Base-by-base conservation (phyloP, 2,329 filamentous ascomycete species). In the Arthrobotrys conoides region DNA sequence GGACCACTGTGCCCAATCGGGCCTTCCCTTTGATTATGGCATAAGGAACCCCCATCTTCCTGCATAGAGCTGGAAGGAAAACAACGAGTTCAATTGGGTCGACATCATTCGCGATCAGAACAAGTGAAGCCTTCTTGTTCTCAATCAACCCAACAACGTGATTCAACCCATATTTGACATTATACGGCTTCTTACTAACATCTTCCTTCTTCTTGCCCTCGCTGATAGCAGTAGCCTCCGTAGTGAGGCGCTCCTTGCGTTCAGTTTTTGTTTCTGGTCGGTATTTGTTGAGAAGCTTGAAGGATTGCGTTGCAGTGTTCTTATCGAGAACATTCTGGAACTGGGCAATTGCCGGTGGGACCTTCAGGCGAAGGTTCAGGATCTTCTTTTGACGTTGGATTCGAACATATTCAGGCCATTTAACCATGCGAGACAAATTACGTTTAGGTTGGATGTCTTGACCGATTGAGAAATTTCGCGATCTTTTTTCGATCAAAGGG, bases 121-220 rank as follows among this genome's bases (percentile, higher is more conserved):
- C 96, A 82, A 99, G 91, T 81, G 93, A 91, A 82, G 96, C 95
- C 92, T 99, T 99, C 93, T 99, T 99, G 91, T 97, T 97, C 91
- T 97, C 94, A 84, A 97, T 93, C 83, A 97, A 90, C 82, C 93
- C 94, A 83, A 97, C 94, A 82, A 99, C 96, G 90, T 99, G 96
- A 92, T 99, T 99, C 84, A 99, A 91, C 89, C 96, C 96, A 88
- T 97, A 99, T 92, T 99, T 99, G 90, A 96, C 94, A 83, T 92
- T 88, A 88, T 97, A 99, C 85, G 96, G 96, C 93, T 99, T 99
- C 93, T 98, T 98, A 92, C 90, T 93, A 86, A 97, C 95, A 84
- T 97, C 94, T 90, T 99, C 96, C 93, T 98, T 98, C 93, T 98
- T 99, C 93, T 98, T 97, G 87, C 96, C 96, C 87, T 98, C 94